Evolutionary conservation across 805 yeast species (phyloP), one percentile per base, ranked within the genome.

Genomic region (Schizosaccharomyces japonicus): DNA sequence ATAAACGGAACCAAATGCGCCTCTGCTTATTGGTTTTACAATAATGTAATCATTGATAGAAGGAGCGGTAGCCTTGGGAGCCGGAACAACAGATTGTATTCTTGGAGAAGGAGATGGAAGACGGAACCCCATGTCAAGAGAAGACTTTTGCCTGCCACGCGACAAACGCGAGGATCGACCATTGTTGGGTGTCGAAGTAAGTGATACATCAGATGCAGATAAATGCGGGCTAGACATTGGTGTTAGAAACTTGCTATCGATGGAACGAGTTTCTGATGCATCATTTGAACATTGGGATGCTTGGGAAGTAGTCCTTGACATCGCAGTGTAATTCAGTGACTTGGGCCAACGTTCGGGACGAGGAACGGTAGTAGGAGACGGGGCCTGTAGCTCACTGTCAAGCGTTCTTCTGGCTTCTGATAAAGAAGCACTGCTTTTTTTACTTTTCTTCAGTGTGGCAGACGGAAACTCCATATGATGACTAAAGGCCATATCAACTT

Each of bases 1-100:
- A 60, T 76, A 90, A 1, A 90, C 99, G 34, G 92, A 79, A 0
- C 98, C 98, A 67, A 85, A 90, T 0, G 99, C 98, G 39, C 99
- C 98, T 57, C 83, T 81, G 57, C 94, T 82, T 47, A 90, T 83
- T 0, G 98, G 95, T 58, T 84, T 83, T 49, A 90, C 65, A 27
- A 90, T 73, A 55, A 83, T 94, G 60, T 84, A 90, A 59, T 92
- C 96, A 50, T 71, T 73, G 28, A 87, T 83, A 2, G 82, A 76
- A 0, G 93, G 92, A 2, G 68, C 63, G 0, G 69, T 5, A 76
- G 0, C 92, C 90, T 2, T 68, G 63, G 0, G 69, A 11, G 31
- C 11, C 5, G 46, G 46, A n/a, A 29, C 15, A 27, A 42, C 25
- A 13, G 46, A 21, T 72, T 30, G 64, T 61, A 0, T 69, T 51